phyloP scores from a whole-genome alignment of 805 yeast species.

The Aciculoconidium aculeatum region DNA sequence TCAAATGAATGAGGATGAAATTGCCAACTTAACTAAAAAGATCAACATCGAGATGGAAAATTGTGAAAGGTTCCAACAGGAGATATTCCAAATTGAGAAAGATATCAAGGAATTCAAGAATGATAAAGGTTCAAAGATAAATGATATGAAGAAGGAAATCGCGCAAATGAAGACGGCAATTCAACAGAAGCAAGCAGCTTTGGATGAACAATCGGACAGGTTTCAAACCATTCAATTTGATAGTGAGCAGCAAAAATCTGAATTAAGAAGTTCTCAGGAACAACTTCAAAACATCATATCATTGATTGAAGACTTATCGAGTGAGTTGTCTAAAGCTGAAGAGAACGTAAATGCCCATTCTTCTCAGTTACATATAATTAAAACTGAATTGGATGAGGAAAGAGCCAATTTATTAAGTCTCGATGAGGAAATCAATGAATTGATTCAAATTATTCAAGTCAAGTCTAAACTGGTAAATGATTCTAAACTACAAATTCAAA shows the following conservation, averaged over 20 bases:
- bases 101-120: slow-evolving; percentile 79
- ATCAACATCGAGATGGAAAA: slow-evolving; percentile 31
- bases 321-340: too few relatives aligned
- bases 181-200: slow-evolving; percentile 30
- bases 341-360: slow-evolving; percentile 4
- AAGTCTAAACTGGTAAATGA: slow-evolving; percentile 43
- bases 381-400: slow-evolving; percentile 44
- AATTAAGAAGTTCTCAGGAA: slow-evolving; percentile 42
- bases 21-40: slow-evolving; percentile 33
- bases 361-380: slow-evolving; percentile 15
- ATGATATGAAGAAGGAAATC: slow-evolving; percentile 54
- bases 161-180: slow-evolving; percentile 27
- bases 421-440: slow-evolving; percentile 69
- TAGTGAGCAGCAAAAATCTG: slow-evolving; percentile 59
- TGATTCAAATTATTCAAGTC: slow-evolving; percentile 39
- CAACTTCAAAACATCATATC: slow-evolving; percentile 31
- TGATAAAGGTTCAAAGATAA: slow-evolving; percentile 77
- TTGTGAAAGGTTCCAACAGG: slow-evolving; percentile 28
- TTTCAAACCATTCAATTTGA: slow-evolving; percentile 66
- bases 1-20: slow-evolving; percentile 41
- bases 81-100: slow-evolving; percentile 50
- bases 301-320: slow-evolving; percentile 33
- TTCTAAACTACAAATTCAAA: slow-evolving; percentile 47
- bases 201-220: slow-evolving; percentile 43
- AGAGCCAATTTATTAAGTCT: slow-evolving; percentile 57